These are phyloP conservation scores for Eutrema japonicum DNA, from an alignment of 345 rosid species.

Conservation along the genomic window DNA sequence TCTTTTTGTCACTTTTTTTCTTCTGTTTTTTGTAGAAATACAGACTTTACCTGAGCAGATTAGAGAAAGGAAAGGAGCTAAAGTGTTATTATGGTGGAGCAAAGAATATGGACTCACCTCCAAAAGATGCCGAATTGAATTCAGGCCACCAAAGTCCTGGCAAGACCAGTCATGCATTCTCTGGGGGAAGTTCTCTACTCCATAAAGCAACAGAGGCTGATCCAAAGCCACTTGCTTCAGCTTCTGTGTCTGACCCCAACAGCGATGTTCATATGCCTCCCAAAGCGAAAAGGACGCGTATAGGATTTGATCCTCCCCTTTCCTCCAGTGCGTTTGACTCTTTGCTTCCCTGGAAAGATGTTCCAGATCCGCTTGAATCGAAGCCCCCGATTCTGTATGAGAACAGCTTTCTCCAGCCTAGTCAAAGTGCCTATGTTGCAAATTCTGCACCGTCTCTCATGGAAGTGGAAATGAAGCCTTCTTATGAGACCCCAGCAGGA, in stretches of 20 bases:
- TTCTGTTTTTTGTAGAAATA: conserved; percentile 71
- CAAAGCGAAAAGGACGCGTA: conserved; percentile 48
- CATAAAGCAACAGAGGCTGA: conserved; percentile 56
- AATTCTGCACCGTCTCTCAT: conserved; percentile 42
- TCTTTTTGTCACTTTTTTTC: conserved; percentile 15
- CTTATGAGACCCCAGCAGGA: conserved; percentile 44
- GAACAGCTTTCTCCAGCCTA: conserved; percentile 52
- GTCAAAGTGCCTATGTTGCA: conserved; percentile 31
- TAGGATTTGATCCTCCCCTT: conserved; percentile 52
- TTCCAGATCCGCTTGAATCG: conserved; percentile 56
- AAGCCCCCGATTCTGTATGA: conserved; percentile 50
- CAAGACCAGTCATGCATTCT: conserved; percentile 47
- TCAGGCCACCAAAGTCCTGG: conserved; percentile 51
- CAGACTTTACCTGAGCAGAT: conserved; percentile 85
- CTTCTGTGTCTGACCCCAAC: conserved; percentile 51
- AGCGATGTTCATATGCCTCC: conserved; percentile 41
- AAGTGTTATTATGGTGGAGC: conserved; percentile 54
- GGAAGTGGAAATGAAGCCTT: conserved; percentile 49
- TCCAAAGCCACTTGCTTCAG: conserved; percentile 47
- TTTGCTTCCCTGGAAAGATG: conserved; percentile 57
- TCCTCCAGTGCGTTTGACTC: conserved; percentile 52
- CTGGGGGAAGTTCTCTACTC: conserved; percentile 47
- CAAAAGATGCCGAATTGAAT: conserved; percentile 50
- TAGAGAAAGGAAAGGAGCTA: conserved; percentile 70
- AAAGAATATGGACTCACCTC: conserved; percentile 62